A percentile compares a stretch with the other conserved stretches of the same genome.
These are phyloP conservation scores for Lentinula aciculospora DNA, from an alignment of 768 basidiomycete genomes.

Conservation along the genomic window DNA sequence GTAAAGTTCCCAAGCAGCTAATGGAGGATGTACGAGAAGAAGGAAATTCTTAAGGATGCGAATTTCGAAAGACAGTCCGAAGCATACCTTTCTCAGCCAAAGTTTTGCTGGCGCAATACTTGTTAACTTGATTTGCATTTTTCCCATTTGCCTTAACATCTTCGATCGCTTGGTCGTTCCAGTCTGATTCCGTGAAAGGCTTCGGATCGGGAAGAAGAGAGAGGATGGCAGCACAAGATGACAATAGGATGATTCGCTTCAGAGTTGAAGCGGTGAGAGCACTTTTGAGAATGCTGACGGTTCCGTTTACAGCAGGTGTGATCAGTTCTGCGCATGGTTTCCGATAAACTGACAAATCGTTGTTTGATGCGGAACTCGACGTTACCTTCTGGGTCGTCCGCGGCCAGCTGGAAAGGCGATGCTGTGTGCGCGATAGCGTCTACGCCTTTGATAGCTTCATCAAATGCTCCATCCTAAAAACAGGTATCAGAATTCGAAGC, in stretches of 20 bases:
- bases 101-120: slow-evolving; percentile 43
- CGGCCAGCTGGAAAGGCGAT: slow-evolving; percentile 25
- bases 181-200: slow-evolving; percentile 34
- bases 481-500: not conserved
- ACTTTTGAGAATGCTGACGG: slow-evolving; percentile 54
- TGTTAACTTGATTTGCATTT: slow-evolving; percentile 22
- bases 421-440: slow-evolving; percentile 32
- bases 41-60: not conserved
- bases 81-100: slow-evolving; percentile 37
- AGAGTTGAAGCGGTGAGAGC: slow-evolving; percentile 37
- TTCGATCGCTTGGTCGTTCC: slow-evolving; percentile 38
- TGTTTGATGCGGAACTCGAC: not conserved
- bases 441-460: slow-evolving; percentile 39
- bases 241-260: slow-evolving; percentile 51
- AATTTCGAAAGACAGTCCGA: not conserved
- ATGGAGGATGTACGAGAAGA: not conserved
- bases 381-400: slow-evolving; percentile 21
- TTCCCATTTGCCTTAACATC: slow-evolving; percentile 34
- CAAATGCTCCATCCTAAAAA: slow-evolving; percentile 27
- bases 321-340: slow-evolving; percentile 43
- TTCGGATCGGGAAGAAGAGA: slow-evolving; percentile 7
- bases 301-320: slow-evolving; percentile 68
- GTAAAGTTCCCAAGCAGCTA: slow-evolving; percentile 46
- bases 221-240: slow-evolving; percentile 38
- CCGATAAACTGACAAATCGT: not conserved